These are phyloP conservation scores for Tricholoma saponaceum DNA, from an alignment of 768 basidiomycete species.

Conservation along the genomic window DNA sequence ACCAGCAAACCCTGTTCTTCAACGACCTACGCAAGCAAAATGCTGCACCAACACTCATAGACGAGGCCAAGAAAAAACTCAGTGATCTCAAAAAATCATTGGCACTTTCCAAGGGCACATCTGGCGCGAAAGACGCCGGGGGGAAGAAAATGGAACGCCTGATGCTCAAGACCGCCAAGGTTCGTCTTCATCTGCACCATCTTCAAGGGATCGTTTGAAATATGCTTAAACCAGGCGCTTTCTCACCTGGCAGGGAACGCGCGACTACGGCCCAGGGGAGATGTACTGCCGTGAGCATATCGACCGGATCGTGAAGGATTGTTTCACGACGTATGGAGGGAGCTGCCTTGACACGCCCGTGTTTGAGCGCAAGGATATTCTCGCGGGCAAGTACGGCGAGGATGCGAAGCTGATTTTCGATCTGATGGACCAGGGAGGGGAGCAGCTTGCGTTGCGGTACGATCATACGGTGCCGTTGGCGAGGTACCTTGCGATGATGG, in stretches of 20 bases:
- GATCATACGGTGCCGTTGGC: slow-evolving; percentile 98
- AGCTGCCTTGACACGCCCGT: slow-evolving; percentile 96
- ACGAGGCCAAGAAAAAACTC: slow-evolving; percentile 65
- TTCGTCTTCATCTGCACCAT: slow-evolving; percentile 25
- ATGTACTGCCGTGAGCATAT: slow-evolving; percentile 91
- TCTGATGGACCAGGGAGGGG: slow-evolving; percentile 95
- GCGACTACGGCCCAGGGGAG: slow-evolving; percentile 90
- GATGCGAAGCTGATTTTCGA: slow-evolving; percentile 98
- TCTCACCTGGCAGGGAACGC: slow-evolving; percentile 64
- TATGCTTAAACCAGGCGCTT: slow-evolving; percentile 12
- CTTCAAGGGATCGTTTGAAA: slow-evolving; percentile 4
- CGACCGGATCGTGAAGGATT: slow-evolving; percentile 81
- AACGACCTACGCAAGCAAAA: slow-evolving; percentile 58
- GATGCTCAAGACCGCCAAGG: slow-evolving; percentile 93
- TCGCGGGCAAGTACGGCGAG: slow-evolving; percentile 97
- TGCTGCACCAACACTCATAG: slow-evolving; percentile 44
- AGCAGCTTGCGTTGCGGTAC: slow-evolving; percentile 90
- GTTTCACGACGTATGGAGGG: slow-evolving; percentile 87
- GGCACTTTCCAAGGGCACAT: slow-evolving; percentile 37
- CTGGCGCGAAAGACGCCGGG: slow-evolving; percentile 35
- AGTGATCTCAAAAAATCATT: slow-evolving; percentile 63
- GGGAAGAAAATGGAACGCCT: slow-evolving; percentile 61
- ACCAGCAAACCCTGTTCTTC: slow-evolving; percentile 50
- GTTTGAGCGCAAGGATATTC: slow-evolving; percentile 94
- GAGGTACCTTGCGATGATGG: slow-evolving; percentile 91